A percentile compares a stretch with the other conserved stretches of the same genome.
These are phyloP conservation scores for Mucuna pruriens DNA, from an alignment of 306 rosid genomes.

Conservation along the genomic window DNA sequence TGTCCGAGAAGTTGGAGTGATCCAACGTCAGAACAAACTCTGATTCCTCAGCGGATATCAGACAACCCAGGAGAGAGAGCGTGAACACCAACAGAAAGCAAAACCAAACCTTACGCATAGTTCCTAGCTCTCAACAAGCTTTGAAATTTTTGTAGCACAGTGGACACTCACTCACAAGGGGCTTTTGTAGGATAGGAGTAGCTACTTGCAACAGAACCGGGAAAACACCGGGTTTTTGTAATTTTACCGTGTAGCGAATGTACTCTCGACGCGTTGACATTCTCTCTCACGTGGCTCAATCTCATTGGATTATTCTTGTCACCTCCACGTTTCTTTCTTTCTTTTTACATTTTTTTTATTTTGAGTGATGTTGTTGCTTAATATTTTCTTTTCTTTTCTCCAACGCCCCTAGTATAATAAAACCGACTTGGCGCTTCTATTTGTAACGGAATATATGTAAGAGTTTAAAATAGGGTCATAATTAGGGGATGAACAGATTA, in stretches of 20 bases:
- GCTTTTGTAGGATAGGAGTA: neutral
- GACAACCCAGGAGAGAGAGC: slow-evolving; percentile 40
- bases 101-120: slow-evolving; percentile 59
- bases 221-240: too few species aligned
- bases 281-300: slow-evolving; percentile 18
- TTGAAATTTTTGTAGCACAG: neutral
- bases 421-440: too few species aligned
- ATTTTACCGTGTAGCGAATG: neutral
- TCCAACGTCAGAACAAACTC: slow-evolving; percentile 81
- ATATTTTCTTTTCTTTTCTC: neutral
- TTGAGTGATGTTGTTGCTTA: neutral
- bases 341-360: neutral
- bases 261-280: slow-evolving; percentile 18
- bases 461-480: neutral
- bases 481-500: neutral
- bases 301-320: slow-evolving; percentile 48
- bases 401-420: neutral
- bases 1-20: slow-evolving; percentile 75
- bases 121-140: neutral
- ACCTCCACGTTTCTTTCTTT: neutral
- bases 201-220: slow-evolving; percentile 27
- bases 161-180: neutral
- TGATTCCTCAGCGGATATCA: slow-evolving; percentile 54
- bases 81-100: slow-evolving; percentile 31
- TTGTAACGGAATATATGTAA: too few species aligned